A percentile compares a stretch with the other conserved stretches of the same genome.
Conservation (phyloP, 2,329 filamentous ascomycete genomes). For the Sporothrix euskadiensis region DNA sequence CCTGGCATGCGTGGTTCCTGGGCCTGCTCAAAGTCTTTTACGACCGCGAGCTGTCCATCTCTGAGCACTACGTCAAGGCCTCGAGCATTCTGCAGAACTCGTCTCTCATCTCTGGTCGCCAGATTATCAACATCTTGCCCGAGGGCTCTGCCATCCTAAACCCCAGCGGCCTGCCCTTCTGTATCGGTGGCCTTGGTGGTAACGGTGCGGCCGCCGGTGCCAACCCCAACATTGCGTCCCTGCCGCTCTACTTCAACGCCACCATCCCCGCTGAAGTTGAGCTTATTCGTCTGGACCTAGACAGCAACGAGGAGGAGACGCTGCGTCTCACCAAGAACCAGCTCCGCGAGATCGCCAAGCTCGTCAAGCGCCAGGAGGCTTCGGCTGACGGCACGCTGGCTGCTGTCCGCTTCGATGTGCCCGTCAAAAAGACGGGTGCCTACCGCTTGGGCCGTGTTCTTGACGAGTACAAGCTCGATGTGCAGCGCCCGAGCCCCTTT, state of each 20-base stretch:
- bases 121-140: conserved; percentile 95
- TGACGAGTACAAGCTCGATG: conserved; percentile 91
- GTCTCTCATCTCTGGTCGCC: conserved; percentile 90
- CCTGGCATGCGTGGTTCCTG: conserved; percentile 71
- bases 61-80: conserved; percentile 88
- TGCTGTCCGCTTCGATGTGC: conserved; percentile 69
- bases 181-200: conserved; percentile 66
- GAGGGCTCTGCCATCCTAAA: conserved; percentile 93
- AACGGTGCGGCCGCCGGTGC: neutral
- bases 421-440: conserved; percentile 81
- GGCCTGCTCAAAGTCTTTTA: conserved; percentile 78
- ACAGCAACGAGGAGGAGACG: conserved; percentile 72
- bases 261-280: conserved; percentile 88
- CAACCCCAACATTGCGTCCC: conserved; percentile 31
- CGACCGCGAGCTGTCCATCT: conserved; percentile 88
- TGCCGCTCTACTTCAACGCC: conserved; percentile 92
- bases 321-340: conserved; percentile 74
- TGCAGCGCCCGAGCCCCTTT: conserved; percentile 73
- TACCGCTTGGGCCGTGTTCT: conserved; percentile 84
- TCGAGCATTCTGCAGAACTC: conserved; percentile 86
- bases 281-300: conserved; percentile 80
- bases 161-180: conserved; percentile 76
- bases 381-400: conserved; percentile 59
- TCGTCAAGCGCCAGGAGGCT: conserved; percentile 58
- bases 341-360: conserved; percentile 70